A percentile compares a stretch with the other conserved stretches of the same genome.
These are phyloP conservation scores for Sungouiella blattae DNA, from an alignment of 805 yeast genomes.

Conservation along the genomic window DNA sequence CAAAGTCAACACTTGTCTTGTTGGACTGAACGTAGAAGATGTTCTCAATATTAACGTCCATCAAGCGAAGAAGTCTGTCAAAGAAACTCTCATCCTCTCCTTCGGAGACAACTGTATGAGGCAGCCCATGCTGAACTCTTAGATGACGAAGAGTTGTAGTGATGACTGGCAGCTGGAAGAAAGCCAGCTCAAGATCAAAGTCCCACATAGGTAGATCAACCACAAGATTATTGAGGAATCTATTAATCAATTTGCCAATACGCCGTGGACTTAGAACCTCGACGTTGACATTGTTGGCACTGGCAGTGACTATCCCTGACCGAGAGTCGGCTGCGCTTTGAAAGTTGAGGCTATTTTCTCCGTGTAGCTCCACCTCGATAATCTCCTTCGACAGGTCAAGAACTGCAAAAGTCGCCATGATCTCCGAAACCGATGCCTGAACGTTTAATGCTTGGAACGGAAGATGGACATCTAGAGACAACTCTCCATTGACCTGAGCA, in stretches of 20 bases:
- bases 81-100: conserved; percentile 1
- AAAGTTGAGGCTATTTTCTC: no score
- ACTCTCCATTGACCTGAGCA: background rate
- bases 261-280: background rate
- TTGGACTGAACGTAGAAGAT: conserved; percentile 27
- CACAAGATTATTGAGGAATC: background rate
- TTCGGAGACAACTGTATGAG: no score
- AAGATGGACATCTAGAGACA: background rate
- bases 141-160: conserved; percentile 2
- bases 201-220: conserved; percentile 2
- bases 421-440: background rate
- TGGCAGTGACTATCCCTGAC: background rate
- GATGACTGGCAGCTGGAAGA: conserved; percentile 4
- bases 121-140: background rate
- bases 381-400: background rate
- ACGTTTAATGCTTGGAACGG: background rate
- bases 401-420: background rate
- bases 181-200: conserved; percentile 1
- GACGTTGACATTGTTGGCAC: background rate
- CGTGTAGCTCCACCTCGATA: conserved; percentile 2
- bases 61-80: conserved; percentile 6
- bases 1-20: conserved; percentile 18
- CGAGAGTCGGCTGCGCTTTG: no score
- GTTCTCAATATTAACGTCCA: conserved; percentile 7
- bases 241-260: conserved; percentile 3